Base-by-base conservation (phyloP, 805 yeast species). In the Myxozyma geophila region DNA sequence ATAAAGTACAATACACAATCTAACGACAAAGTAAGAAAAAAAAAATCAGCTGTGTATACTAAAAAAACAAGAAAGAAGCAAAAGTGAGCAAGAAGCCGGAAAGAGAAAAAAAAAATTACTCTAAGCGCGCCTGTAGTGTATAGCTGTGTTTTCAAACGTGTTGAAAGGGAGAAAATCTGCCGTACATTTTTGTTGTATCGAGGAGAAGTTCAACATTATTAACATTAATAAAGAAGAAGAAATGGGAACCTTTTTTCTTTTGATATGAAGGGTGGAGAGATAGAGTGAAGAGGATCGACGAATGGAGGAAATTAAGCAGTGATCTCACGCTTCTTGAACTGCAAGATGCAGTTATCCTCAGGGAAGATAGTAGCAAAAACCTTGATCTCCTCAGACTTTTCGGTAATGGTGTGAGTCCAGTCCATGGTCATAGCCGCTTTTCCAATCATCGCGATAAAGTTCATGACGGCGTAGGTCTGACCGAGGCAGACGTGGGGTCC, bases 311-410 rank as follows among this genome's bases (percentile, higher is more conserved):
- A 4, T 54, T 60, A 60, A 39, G 61, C 66, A 3, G 63, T 17
- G 37, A 62, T 52, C 50, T 56, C 70, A 17, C 70, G 46, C 56
- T 28, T 19, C 23, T 59, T 81, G 81, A 92, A 93, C 71, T 86
- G 80, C 75, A 95, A 79, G 69, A 90, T 84, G 74, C 96, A 85
- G 76, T 95, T 97, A 78, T 95, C 99, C 76, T 90, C 86, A 35
- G 99, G 99, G 89, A 95, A 95, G 75, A 95, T 92, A 19, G 99
- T 95, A 35, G 99, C 99, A 76, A 95, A 95, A 46, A 95, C 98
- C 74, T 91, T 90, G 74, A 95, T 92, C 74, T 91, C 87, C 80
- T 95, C 99, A 70, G 93, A 87, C 70, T 87, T 80, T 48, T 87
- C 88, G 28, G 99, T 95, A 53, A 88, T 85, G 69, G 86, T 83